Percentiles rank a stretch among this genome's conserved stretches.
phyloP scores from a whole-genome alignment of 2,329 filamentous ascomycete species.

The Pseudogymnoascus sp. region DNA sequence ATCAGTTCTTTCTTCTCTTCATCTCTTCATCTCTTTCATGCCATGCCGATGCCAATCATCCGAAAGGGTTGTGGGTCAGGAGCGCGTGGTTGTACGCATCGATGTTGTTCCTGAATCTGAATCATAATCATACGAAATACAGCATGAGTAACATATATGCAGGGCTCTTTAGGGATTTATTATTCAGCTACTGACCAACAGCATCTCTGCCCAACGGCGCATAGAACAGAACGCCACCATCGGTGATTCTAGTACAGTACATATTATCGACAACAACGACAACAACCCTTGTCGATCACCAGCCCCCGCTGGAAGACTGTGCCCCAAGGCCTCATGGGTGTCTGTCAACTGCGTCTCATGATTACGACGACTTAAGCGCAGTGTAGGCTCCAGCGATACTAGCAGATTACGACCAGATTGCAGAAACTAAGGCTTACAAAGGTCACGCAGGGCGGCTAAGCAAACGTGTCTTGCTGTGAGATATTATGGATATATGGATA shows the following conservation, averaged over 20 bases:
- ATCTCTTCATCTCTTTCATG: not conserved
- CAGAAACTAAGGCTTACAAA: not conserved
- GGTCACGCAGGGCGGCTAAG: not conserved
- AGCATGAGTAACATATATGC: not conserved
- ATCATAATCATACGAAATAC: not conserved
- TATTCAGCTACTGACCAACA: not conserved
- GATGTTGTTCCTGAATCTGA: conserved; percentile 8
- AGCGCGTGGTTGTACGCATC: not conserved
- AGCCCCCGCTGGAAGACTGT: not conserved
- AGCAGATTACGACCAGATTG: not conserved
- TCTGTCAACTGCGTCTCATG: not conserved
- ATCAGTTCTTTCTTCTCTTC: not conserved
- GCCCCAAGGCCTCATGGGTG: not conserved
- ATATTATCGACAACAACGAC: not conserved
- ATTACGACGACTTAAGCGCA: conserved; percentile 8
- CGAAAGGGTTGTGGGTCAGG: not conserved
- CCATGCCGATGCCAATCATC: not conserved
- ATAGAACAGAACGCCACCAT: not conserved
- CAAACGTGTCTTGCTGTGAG: not conserved
- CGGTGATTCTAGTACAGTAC: not conserved
- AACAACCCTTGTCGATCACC: not conserved
- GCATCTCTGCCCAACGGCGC: not conserved
- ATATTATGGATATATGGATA: not conserved
- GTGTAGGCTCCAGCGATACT: not conserved
- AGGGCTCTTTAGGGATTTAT: not conserved